Percentiles rank a stretch among this genome's conserved stretches.
These are phyloP conservation scores for Pythium dissimile DNA, from an alignment of 352 stramenopile genomes.

Conservation along the genomic window DNA sequence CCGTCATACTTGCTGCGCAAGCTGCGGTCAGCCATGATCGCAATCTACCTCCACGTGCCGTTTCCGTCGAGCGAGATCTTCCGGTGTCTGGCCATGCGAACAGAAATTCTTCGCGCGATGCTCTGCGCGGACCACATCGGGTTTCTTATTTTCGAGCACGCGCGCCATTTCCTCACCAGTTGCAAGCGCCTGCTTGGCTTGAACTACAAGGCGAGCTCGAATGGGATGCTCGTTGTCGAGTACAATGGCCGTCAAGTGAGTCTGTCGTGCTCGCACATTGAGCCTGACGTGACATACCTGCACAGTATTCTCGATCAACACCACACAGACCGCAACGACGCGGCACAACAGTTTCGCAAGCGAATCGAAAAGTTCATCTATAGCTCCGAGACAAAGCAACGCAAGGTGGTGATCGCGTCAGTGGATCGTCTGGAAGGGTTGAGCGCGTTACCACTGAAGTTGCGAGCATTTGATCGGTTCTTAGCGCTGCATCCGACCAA, in stretches of 20 bases:
- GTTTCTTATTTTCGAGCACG: slow-evolving; percentile 93
- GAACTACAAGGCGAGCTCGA: slow-evolving; percentile 89
- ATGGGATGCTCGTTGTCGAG: slow-evolving; percentile 90
- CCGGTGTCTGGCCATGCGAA: slow-evolving; percentile 89
- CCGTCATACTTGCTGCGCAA: slow-evolving; percentile 94
- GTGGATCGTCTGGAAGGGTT: slow-evolving; percentile 95
- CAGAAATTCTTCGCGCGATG: slow-evolving; percentile 89
- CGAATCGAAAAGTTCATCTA: slow-evolving; percentile 40
- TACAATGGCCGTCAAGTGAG: slow-evolving; percentile 96
- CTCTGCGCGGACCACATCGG: slow-evolving; percentile 91
- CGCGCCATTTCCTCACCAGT: slow-evolving; percentile 89
- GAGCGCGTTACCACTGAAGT: slow-evolving; percentile 95
- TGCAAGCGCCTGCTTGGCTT: slow-evolving; percentile 94
- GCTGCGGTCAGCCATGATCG: slow-evolving; percentile 91
- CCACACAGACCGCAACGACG: slow-evolving; percentile 37
- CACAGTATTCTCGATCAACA: slow-evolving; percentile 56
- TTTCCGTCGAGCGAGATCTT: slow-evolving; percentile 99
- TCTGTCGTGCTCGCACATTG: slow-evolving; percentile 96
- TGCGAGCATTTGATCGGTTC: slow-evolving; percentile 95
- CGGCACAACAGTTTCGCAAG: slow-evolving; percentile 26
- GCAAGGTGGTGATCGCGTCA: slow-evolving; percentile 78
- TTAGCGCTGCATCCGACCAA: slow-evolving; percentile 84
- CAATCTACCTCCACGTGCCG: slow-evolving; percentile 97
- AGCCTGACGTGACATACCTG: slow-evolving; percentile 87
- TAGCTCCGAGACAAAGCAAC: slow-evolving; percentile 22